Evolutionary conservation across 805 yeast species (phyloP), one percentile per base, ranked within the genome.

Genomic region (Ogataea parapolymorpha): DNA sequence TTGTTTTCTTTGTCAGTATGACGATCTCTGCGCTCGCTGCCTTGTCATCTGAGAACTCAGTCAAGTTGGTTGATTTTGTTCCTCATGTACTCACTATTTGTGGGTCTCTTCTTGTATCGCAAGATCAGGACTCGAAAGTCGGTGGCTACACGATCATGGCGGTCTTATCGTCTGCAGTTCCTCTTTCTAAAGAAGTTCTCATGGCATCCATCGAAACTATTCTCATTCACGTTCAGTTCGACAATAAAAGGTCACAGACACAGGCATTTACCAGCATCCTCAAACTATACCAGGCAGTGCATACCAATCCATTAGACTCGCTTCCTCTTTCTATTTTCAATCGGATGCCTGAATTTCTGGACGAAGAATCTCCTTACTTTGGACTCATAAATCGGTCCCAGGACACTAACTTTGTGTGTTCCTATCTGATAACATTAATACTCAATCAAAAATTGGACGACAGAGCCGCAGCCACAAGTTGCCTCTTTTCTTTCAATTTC

Each of bases 141-240:
- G 82, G 96, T 14, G 88, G 91, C 2, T 91, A 86, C 60, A 85
- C 95, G 35, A 70, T 89, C 11, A 59, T 91, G 17, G 77, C 91
- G 0, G 96, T 91, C 2, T 66, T 90, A 37, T 75, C 84, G 5
- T 72, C 91, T 3, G 82, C 91, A 33, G 72, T 81, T 35, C 83
- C 87, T 6, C 70, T 93, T 29, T 68, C 77, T 6, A 68, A 62
- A 49, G 71, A 72, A 11, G 75, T 85, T 12, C 63, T 79, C 13
- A 63, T 72, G 37, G 88, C 89, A 5, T 77, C 85, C 1, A 69
- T 76, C 25, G 78, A 74, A 45, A 78, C 85, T 2, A 73, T 85
- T 18, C 62, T 79, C 20, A 13, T 51, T n/a, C 42, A 51, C 14
- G 46, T 50, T 6, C 50, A 36, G 45, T 55, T 24, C 51, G 28